Conservation (phyloP, 1,284 basidiomycete genomes). For the Microbotryum intermedium region DNA sequence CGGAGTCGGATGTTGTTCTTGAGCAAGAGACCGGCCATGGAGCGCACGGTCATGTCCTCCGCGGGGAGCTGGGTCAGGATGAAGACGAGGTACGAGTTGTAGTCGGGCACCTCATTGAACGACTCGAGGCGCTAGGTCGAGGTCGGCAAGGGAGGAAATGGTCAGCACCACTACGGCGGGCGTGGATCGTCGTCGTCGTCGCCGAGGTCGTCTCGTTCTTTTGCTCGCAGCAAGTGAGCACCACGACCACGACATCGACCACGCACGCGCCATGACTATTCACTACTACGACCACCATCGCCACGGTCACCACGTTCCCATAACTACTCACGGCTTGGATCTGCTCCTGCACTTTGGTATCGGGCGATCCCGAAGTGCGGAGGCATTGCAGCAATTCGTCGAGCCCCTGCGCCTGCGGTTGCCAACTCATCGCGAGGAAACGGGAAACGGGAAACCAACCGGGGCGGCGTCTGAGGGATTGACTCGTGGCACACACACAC, state of each 20-base stretch:
- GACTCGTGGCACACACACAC: background rate
- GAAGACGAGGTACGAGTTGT: constrained; percentile 92
- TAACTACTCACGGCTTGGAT: constrained; percentile 39
- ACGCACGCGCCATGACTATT: background rate
- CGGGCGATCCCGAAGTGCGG: constrained; percentile 41
- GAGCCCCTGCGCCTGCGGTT: constrained; percentile 63
- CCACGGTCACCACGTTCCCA: too few species aligned
- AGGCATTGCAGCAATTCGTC: constrained; percentile 70
- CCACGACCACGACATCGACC: background rate
- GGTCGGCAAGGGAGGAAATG: constrained; percentile 3
- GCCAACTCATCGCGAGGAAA: constrained; percentile 48
- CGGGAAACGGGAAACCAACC: background rate
- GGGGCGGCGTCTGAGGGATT: background rate
- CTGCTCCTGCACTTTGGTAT: constrained; percentile 41
- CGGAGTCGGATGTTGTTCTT: constrained; percentile 69
- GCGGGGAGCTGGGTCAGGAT: constrained; percentile 71
- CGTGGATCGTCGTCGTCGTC: constrained; percentile 18
- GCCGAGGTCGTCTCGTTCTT: background rate
- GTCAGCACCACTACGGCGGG: background rate
- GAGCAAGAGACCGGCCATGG: constrained; percentile 90
- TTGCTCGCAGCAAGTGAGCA: background rate
- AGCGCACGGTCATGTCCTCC: constrained; percentile 83
- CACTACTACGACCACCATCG: background rate
- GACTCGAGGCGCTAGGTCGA: constrained; percentile 72
- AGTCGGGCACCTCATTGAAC: constrained; percentile 77